Evolutionary conservation across 106 monocot genomes (phyloP).

Genomic region (Cymbidium sinense): DNA sequence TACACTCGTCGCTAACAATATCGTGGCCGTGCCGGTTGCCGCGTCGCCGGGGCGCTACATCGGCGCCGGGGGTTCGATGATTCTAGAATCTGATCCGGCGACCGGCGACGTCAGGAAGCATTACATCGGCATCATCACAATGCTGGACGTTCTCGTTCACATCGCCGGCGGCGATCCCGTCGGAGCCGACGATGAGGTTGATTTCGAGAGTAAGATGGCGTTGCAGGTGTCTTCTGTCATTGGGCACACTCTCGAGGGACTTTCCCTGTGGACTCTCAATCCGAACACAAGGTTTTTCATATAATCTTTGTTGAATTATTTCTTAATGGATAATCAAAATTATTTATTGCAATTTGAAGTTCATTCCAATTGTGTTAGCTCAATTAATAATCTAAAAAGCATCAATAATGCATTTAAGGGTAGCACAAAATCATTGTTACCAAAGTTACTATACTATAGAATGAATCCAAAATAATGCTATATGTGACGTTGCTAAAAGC

Average conservation of each 20-base stretch:
- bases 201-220: slow-evolving; percentile 45
- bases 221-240: slow-evolving; percentile 60
- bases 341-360: no score
- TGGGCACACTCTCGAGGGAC: slow-evolving; percentile 61
- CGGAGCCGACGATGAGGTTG: slow-evolving; percentile 4
- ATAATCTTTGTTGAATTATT: no score
- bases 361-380: no score
- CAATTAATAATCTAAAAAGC: no score
- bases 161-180: slow-evolving; percentile 33
- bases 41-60: slow-evolving; percentile 64
- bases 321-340: no score
- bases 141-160: slow-evolving; percentile 57
- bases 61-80: slow-evolving; percentile 67
- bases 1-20: slow-evolving; percentile 46
- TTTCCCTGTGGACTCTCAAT: slow-evolving; percentile 59
- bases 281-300: slow-evolving; percentile 45
- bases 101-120: slow-evolving; percentile 58
- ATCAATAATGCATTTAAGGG: no score
- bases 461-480: no score
- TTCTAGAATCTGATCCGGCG: slow-evolving; percentile 48
- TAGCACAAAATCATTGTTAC: no score
- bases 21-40: slow-evolving; percentile 55
- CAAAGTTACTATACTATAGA: no score
- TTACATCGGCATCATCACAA: slow-evolving; percentile 64
- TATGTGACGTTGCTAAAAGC: no score